Evolutionary conservation across 139 green algal species (phyloP).

Genomic region (Closterium sp.): DNA sequence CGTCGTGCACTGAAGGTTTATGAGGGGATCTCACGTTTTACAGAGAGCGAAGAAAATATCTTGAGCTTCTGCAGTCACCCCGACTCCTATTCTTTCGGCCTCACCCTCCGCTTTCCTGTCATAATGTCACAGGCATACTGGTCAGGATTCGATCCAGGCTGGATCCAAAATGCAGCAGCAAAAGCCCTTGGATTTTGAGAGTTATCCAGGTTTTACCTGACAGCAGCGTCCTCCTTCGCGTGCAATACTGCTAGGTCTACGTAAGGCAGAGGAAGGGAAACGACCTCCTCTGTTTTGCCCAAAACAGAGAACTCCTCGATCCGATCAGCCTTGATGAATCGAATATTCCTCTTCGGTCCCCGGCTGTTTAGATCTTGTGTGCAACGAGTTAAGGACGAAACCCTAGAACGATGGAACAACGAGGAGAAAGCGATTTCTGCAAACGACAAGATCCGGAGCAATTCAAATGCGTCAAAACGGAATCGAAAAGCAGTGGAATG

Average conservation of each 20-base stretch:
- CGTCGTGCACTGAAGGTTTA: background rate
- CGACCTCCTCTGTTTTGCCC: slow-evolving; percentile 13
- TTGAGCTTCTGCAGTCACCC: slow-evolving; percentile 68
- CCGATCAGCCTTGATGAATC: slow-evolving; percentile 42
- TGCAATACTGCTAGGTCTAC: slow-evolving; percentile 64
- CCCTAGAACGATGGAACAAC: slow-evolving; percentile 2
- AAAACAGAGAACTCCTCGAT: slow-evolving; percentile 36
- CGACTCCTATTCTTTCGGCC: slow-evolving; percentile 68
- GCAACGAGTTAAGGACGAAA: slow-evolving; percentile 29
- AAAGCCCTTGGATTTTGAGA: background rate
- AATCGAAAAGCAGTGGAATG: background rate
- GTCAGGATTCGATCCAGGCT: background rate
- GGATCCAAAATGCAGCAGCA: background rate
- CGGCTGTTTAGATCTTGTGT: slow-evolving; percentile 46
- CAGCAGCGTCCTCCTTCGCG: slow-evolving; percentile 67
- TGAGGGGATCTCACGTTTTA: slow-evolving; percentile 65
- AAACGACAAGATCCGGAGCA: background rate
- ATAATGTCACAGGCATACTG: background rate
- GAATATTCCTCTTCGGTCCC: slow-evolving; percentile 25
- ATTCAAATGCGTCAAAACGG: background rate
- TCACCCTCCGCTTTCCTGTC: slow-evolving; percentile 68
- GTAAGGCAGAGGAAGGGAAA: slow-evolving; percentile 57
- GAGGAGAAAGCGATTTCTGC: background rate
- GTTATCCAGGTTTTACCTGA: slow-evolving; percentile 41
- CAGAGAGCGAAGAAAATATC: slow-evolving; percentile 79